phyloP scores from a whole-genome alignment of 1,284 basidiomycete species.

The Omphalotus olearius region DNA sequence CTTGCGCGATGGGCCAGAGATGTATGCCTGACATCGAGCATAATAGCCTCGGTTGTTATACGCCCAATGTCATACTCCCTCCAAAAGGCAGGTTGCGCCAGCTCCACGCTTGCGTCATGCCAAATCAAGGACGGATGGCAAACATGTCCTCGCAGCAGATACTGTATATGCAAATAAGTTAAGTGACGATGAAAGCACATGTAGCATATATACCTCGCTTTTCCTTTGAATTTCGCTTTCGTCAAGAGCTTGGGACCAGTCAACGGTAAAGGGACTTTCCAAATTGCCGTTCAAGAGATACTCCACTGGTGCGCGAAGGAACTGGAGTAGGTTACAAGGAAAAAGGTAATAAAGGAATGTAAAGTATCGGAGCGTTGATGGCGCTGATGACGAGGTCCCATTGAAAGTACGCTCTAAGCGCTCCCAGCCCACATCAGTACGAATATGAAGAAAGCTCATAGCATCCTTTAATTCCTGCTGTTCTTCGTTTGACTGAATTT shows the following conservation, averaged over 20 bases:
- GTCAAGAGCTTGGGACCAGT: constrained; percentile 68
- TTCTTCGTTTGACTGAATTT: constrained; percentile 28
- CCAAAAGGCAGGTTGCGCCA: constrained; percentile 61
- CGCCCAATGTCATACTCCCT: constrained; percentile 57
- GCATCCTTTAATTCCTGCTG: constrained; percentile 34
- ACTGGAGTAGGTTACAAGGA: constrained; percentile 78
- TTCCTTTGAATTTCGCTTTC: constrained; percentile 65
- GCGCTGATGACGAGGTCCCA: constrained; percentile 43
- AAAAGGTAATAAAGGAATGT: constrained; percentile 84
- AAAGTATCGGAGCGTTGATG: constrained; percentile 62
- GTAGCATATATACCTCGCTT: constrained; percentile 43
- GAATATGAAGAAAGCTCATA: constrained; percentile 34
- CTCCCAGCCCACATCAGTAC: constrained; percentile 59
- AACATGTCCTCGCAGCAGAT: constrained; percentile 57
- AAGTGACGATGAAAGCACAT: constrained; percentile 6
- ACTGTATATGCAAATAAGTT: neutral
- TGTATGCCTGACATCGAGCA: constrained; percentile 62
- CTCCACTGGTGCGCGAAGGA: constrained; percentile 61
- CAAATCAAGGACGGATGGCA: constrained; percentile 73
- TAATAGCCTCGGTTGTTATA: constrained; percentile 67
- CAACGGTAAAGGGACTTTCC: constrained; percentile 52
- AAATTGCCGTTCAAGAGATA: constrained; percentile 53
- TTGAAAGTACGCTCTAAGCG: constrained; percentile 56
- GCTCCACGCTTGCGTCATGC: constrained; percentile 59
- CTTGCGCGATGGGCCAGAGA: constrained; percentile 36